Percentiles rank a stretch among this genome's conserved stretches.
Evolutionary conservation across 805 yeast species (phyloP).

Genomic region (Saturnispora bothae): DNA sequence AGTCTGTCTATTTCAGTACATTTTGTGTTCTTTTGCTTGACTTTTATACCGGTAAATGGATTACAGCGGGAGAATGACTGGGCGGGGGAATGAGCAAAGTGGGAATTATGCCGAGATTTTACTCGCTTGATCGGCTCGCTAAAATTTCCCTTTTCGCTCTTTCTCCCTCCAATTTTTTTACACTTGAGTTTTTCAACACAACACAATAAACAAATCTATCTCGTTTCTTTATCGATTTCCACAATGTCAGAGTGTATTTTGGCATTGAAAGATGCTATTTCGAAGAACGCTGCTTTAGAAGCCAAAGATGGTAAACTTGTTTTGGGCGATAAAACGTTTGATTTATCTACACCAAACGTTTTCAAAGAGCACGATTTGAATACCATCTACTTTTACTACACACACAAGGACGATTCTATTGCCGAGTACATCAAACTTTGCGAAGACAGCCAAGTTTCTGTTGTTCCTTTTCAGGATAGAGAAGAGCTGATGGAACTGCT

Average conservation of each 20-base stretch:
- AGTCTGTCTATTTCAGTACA: too few species aligned
- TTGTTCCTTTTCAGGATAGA: conserved; percentile 74
- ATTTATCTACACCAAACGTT: conserved; percentile 32
- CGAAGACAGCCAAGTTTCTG: conserved; percentile 49
- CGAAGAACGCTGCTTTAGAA: conserved; percentile 1
- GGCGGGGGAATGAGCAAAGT: too few species aligned
- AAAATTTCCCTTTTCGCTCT: too few species aligned
- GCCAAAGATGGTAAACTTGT: conserved; percentile 35
- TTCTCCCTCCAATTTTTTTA: too few species aligned
- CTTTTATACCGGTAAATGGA: too few species aligned
- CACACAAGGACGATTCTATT: conserved; percentile 58
- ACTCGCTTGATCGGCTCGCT: too few species aligned
- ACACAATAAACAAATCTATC: too few species aligned
- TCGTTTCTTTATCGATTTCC: too few species aligned
- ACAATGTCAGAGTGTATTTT: background rate
- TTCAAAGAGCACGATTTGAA: conserved; percentile 34
- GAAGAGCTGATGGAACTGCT: conserved; percentile 79
- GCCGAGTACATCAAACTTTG: conserved; percentile 77
- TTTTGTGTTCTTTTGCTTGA: too few species aligned
- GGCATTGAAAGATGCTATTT: conserved; percentile 1
- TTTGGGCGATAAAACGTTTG: conserved; percentile 16
- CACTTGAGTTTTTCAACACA: too few species aligned
- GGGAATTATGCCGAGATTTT: too few species aligned
- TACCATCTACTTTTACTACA: conserved; percentile 70
- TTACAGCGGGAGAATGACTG: too few species aligned